Conservation (phyloP, 106 monocot species). For the Posidonia australis region DNA sequence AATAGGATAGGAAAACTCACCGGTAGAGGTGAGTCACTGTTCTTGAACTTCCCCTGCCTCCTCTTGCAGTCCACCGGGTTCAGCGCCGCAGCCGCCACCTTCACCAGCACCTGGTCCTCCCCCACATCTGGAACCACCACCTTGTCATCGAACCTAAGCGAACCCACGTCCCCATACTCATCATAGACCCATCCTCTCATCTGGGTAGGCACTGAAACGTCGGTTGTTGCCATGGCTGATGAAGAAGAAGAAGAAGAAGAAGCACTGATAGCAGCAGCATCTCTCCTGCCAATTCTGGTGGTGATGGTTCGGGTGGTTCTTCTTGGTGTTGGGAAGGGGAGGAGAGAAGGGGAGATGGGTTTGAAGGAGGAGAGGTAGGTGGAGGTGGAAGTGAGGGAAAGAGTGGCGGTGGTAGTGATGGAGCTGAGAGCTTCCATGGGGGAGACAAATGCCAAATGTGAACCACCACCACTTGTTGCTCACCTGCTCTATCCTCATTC, state of each 20-base stretch:
- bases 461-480: too few species aligned
- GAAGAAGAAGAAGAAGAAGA: conserved; percentile 3
- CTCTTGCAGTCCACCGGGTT: conserved; percentile 94
- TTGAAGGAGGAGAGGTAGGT: background rate
- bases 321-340: background rate
- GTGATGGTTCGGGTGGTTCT: background rate
- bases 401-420: background rate
- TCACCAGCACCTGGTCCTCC: conserved; percentile 91
- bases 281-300: background rate
- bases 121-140: conserved; percentile 50
- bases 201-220: conserved; percentile 30
- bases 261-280: background rate
- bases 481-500: too few species aligned
- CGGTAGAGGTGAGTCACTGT: conserved; percentile 75
- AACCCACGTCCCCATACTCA: conserved; percentile 56
- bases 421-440: background rate
- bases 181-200: conserved; percentile 90
- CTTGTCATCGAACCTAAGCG: conserved; percentile 48
- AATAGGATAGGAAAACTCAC: conserved; percentile 21
- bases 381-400: background rate
- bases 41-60: conserved; percentile 80
- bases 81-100: conserved; percentile 67
- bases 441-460: too few species aligned
- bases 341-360: background rate
- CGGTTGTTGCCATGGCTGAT: background rate